A percentile compares a stretch with the other conserved stretches of the same genome.
These are phyloP conservation scores for Trichosporon coremiiforme DNA, from an alignment of 1,284 basidiomycete genomes.

Conservation along the genomic window DNA sequence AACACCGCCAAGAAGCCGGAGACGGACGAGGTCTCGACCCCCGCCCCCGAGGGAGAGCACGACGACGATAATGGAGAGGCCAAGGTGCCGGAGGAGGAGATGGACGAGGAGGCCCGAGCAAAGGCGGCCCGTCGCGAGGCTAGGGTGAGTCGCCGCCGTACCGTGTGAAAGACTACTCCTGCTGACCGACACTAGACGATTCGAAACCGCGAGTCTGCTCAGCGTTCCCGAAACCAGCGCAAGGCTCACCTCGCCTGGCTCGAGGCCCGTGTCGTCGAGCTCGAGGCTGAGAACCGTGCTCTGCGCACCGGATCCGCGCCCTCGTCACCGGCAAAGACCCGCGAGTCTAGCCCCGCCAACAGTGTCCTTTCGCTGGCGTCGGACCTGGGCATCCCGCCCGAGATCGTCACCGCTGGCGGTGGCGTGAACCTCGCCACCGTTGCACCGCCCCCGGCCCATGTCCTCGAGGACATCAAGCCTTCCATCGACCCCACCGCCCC, in stretches of 20 bases:
- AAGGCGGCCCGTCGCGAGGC: conserved; percentile 49
- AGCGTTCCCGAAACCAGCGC: conserved; percentile 53
- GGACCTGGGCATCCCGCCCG: conserved; percentile 45
- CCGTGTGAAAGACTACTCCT: neutral
- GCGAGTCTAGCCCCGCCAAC: conserved; percentile 44
- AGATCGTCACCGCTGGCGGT: conserved; percentile 40
- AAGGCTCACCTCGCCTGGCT: conserved; percentile 54
- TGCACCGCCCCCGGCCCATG: conserved; percentile 45
- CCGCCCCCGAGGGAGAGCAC: conserved; percentile 29
- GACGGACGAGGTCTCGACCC: neutral
- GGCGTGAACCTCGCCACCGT: conserved; percentile 50
- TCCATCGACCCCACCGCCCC: conserved; percentile 25
- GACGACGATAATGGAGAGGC: conserved; percentile 29
- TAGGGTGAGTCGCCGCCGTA: conserved; percentile 38
- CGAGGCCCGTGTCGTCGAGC: conserved; percentile 51
- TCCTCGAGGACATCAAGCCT: conserved; percentile 42
- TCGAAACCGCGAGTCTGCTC: conserved; percentile 52
- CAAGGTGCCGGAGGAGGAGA: conserved; percentile 24
- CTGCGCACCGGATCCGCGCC: conserved; percentile 36
- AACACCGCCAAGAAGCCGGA: conserved; percentile 17
- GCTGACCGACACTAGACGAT: conserved; percentile 38
- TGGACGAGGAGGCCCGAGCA: conserved; percentile 41
- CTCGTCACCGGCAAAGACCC: conserved; percentile 26
- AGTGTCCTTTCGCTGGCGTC: conserved; percentile 43
- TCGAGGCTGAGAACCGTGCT: conserved; percentile 51